Base-by-base conservation (phyloP, 768 basidiomycete genomes). In the Xerocomellus chrysenteron region DNA sequence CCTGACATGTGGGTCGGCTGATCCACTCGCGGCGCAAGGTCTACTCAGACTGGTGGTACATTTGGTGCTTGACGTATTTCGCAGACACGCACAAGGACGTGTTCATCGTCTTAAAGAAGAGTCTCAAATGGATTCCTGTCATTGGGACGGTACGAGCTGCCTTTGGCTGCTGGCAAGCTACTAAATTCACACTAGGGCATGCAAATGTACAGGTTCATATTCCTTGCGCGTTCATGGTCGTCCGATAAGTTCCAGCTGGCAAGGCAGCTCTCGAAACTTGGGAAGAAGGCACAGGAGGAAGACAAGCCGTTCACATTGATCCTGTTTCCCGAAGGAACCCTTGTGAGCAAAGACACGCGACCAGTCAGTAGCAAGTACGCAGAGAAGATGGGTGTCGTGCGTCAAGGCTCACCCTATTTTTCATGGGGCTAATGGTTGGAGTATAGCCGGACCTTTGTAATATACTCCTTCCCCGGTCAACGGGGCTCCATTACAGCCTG, bases 311-410 rank as follows among this genome's bases (percentile, higher is more conserved):
- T 97, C 42, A 86, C 87, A 58, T 84, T 96, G 63, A 78, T 98
- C 53, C 79, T 98, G 45, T 98, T 95, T 70, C 97, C 97, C 0
- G 97, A 99, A 71, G 97, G 97, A 32, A 98, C 96, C 5, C 86
- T 98, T 28, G 88, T 95, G 14, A 94, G 92, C 71, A 80, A 83
- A 59, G 78, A 94, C 58, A 98, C 95, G 5, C 74, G 92, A 46
- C 93, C 92, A 0, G 78, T 88, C 61, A 94, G 90, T 72, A 85
- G 83, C 74, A 88, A 87, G 65, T 98, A 86, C 67, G 94, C 95
- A 6, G 87, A 93, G 55, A 94, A 91, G 74, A 82, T 86, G 65
- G 91, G 89, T 7, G 85, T 96, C 55, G 94, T 96, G 66, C 75
- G 94, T 82, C 26, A 13, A 46, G 1, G n/a, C 14, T 24, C 44